Evolutionary conservation across 176 grass and related monocot genomes (phyloP), one percentile per base, ranked within the genome.

Genomic region (Oryza coarctata): DNA sequence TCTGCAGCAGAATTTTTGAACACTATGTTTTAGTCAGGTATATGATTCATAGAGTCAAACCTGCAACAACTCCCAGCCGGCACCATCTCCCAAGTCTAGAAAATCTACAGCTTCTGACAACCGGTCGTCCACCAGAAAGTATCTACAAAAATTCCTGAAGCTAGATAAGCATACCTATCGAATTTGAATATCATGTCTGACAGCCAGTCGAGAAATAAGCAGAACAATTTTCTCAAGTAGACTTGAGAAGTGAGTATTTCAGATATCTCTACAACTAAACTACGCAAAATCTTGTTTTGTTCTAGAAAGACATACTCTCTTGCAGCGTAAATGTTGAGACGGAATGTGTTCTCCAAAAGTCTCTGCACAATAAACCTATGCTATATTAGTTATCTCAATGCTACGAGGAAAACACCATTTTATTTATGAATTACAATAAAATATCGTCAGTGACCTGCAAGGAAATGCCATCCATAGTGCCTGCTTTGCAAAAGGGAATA

Each of bases 51-150:
- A 68, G 73, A 73, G 65, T 75, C 63, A 36, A 81, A 98, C 95
- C 95, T 94, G 92, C 52, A 98, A 75, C 65, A 98, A 81, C 79
- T 98, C 92, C 92, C 95, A 94, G 31, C 95, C 95, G 78, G 92
- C 85, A 75, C 92, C 90, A 89, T 70, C 71, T 11, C 92, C 92
- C 80, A 94, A 81, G 73, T 98, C 92, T 32, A 98, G 82, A 91
- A 98, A 94, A 47, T 93, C 89, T 50, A 98, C 82, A 60, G 95
- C 90, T 86, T 94, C 90, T 1, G 69, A 30, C 50, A 98, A 84
- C 61, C 73, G 70, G 32, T 98, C 92, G 68, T 98, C 95, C 72
- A 79, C 95, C 76, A 91, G 73, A 79, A 84, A 94, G 39, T 98
- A 98, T 68, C 95, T 98, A 84, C 22, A 75, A 3, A 65, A 86